These are phyloP conservation scores for Paraconiothyrium brasiliense DNA, from an alignment of 2,329 filamentous ascomycete species.

Conservation along the genomic window DNA sequence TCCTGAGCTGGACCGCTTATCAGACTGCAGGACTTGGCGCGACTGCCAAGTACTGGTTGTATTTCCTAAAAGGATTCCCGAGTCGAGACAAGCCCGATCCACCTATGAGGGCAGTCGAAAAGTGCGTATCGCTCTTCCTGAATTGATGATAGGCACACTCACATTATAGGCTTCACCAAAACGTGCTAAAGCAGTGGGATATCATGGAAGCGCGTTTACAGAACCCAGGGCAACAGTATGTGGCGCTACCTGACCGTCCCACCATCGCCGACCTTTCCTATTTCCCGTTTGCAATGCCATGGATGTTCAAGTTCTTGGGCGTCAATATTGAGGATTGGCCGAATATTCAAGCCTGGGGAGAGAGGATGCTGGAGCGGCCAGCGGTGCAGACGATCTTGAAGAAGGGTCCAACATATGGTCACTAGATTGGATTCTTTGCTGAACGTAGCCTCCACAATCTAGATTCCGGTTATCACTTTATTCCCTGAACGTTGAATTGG, in stretches of 20 bases:
- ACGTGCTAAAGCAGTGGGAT: constrained; percentile 23
- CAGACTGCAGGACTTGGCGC: constrained; percentile 47
- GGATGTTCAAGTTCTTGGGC: constrained; percentile 47
- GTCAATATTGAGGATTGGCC: constrained; percentile 46
- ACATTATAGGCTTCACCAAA: constrained; percentile 19
- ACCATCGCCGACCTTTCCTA: constrained; percentile 50
- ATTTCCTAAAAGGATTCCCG: constrained; percentile 42
- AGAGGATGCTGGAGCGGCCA: constrained; percentile 34
- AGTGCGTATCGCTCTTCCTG: not conserved
- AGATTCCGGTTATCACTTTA: too few relatives aligned
- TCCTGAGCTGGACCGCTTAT: constrained; percentile 48
- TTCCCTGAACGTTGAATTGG: too few relatives aligned
- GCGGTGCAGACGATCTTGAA: constrained; percentile 31
- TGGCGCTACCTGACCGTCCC: constrained; percentile 48
- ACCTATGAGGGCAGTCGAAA: constrained; percentile 21
- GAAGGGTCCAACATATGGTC: constrained; percentile 22
- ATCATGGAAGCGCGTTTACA: constrained; percentile 24
- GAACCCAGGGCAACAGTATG: constrained; percentile 36
- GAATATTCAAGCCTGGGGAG: constrained; percentile 37
- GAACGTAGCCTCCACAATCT: too few relatives aligned
- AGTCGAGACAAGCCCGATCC: constrained; percentile 32
- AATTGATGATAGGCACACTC: not conserved
- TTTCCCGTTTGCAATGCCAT: constrained; percentile 51
- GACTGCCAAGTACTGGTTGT: constrained; percentile 49
- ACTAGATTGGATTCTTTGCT: not conserved